Evolutionary conservation across 108 stramenopile genomes (phyloP).

Genomic region (Epithemia pelagica): DNA sequence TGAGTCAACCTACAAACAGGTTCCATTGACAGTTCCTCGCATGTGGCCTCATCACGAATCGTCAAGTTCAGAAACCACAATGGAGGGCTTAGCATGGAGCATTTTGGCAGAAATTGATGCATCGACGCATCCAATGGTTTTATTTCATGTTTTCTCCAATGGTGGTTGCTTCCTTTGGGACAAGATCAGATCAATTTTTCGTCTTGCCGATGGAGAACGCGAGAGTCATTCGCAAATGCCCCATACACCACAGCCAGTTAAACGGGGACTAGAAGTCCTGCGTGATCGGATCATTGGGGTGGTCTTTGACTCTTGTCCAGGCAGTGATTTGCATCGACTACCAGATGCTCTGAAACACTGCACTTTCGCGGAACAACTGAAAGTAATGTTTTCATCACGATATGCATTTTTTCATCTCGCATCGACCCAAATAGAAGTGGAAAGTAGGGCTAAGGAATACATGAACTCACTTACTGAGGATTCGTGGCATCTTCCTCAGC

Average conservation of each 20-base stretch:
- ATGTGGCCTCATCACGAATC: neutral
- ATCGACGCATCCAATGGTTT: conserved; percentile 20
- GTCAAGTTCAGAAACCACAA: conserved; percentile 12
- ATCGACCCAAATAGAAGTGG: conserved; percentile 7
- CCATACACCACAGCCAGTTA: neutral
- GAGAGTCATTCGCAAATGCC: neutral
- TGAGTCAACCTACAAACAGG: conserved; percentile 16
- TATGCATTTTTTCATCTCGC: conserved; percentile 2
- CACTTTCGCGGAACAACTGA: conserved; percentile 13
- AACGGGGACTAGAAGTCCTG: neutral
- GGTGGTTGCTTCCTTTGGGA: conserved; percentile 86
- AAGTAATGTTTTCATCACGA: neutral
- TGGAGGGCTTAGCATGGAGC: conserved; percentile 48
- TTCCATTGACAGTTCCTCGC: neutral
- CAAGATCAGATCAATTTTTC: conserved; percentile 42
- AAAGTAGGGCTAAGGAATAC: conserved; percentile 24
- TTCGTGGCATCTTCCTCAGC: conserved; percentile 39
- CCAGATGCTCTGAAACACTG: conserved; percentile 29
- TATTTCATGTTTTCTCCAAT: conserved; percentile 79
- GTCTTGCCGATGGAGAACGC: neutral
- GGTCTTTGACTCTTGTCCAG: conserved; percentile 76
- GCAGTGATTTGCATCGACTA: conserved; percentile 22
- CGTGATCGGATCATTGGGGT: conserved; percentile 23
- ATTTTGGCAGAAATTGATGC: conserved; percentile 35
- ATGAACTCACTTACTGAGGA: conserved; percentile 37